phyloP scores from a whole-genome alignment of 441 rosid genomes.

The Gossypium laxum region DNA sequence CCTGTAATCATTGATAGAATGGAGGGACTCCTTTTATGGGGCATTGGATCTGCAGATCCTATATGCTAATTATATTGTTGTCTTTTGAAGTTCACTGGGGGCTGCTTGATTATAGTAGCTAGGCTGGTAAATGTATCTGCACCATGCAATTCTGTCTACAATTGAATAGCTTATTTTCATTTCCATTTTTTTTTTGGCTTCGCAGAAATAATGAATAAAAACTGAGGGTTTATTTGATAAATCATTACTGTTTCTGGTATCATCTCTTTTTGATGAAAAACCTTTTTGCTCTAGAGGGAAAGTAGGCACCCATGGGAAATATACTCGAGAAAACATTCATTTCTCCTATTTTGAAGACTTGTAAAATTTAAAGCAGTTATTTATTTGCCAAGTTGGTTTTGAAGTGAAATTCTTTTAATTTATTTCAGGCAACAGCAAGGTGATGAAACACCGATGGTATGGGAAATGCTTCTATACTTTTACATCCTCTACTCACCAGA shows the following conservation, averaged over 20 bases:
- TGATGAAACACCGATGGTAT: constrained; percentile 85
- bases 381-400: background rate
- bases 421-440: constrained; percentile 77
- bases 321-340: background rate
- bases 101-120: background rate
- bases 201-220: background rate
- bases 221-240: background rate
- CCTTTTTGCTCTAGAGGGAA: background rate
- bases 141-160: background rate
- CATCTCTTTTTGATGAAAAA: background rate
- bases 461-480: constrained; percentile 89
- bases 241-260: too few species aligned
- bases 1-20: background rate
- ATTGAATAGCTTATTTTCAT: background rate
- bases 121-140: background rate
- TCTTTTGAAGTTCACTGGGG: background rate
- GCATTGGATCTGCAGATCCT: background rate
- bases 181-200: background rate
- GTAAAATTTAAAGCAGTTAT: background rate
- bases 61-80: background rate
- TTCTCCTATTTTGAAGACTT: background rate
- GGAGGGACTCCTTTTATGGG: background rate
- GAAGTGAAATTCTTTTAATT: background rate
- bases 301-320: background rate
- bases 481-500: constrained; percentile 91